Conservation (phyloP, 148 eudicot species). For the Nepenthes mirabilis region DNA sequence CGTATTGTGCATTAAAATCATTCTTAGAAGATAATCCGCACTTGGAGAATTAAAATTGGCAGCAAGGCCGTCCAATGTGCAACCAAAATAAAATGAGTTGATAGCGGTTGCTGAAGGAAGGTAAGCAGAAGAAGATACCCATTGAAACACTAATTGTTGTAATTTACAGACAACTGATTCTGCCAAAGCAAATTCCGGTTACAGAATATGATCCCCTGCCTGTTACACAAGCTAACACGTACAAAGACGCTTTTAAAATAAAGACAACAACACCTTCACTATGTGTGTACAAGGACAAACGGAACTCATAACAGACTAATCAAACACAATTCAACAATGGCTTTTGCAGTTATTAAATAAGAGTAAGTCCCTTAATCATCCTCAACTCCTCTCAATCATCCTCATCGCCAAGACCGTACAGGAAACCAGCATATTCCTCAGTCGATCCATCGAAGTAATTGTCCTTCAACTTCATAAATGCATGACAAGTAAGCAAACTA, state of each 20-base stretch:
- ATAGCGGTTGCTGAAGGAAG: no score
- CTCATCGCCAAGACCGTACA: constrained; percentile 3
- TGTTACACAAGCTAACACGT: constrained; percentile 26
- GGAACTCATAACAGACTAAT: constrained; percentile 17
- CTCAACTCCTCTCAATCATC: neutral
- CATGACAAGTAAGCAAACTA: constrained; percentile 6
- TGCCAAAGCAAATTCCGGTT: constrained; percentile 26
- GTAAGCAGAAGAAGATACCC: no score
- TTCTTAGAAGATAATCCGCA: no score
- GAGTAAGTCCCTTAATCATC: neutral
- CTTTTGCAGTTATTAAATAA: neutral
- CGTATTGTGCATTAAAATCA: no score
- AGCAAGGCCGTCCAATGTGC: no score
- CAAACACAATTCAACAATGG: constrained; percentile 8
- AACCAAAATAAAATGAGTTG: no score
- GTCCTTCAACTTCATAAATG: constrained; percentile 7
- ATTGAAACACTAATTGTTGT: no score
- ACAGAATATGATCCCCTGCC: constrained; percentile 23
- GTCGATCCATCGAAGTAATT: constrained; percentile 1
- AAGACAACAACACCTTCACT: constrained; percentile 30
- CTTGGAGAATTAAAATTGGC: no score
- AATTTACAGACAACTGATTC: constrained; percentile 1
- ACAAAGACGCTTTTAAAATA: constrained; percentile 15
- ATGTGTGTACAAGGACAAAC: constrained; percentile 36
- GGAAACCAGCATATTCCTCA: constrained; percentile 1